Conservation (phyloP, 345 rosid genomes). For the Eucalyptus sp. region DNA sequence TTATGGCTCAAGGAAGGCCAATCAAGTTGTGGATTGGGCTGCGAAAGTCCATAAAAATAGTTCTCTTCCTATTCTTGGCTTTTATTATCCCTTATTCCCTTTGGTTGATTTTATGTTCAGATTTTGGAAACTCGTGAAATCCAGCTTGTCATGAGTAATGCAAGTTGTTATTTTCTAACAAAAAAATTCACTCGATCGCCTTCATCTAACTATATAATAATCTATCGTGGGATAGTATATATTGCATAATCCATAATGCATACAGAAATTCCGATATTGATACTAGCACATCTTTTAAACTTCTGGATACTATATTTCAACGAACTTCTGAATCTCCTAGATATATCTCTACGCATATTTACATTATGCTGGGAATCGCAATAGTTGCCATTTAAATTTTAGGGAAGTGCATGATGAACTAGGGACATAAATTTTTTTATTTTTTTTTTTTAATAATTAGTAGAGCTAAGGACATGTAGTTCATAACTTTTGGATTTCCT, state of each 20-base stretch:
- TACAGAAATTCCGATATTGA: neutral
- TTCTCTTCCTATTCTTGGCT: too few relatives aligned
- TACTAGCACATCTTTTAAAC: neutral
- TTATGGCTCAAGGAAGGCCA: too few relatives aligned
- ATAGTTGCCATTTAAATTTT: neutral
- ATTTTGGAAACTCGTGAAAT: too few relatives aligned
- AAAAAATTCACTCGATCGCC: neutral
- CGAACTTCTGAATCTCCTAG: neutral
- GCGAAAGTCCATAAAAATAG: too few relatives aligned
- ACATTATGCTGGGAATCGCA: neutral
- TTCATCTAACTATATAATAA: neutral
- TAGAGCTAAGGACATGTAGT: neutral
- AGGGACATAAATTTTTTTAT: neutral
- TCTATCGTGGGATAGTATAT: neutral
- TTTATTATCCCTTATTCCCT: too few relatives aligned
- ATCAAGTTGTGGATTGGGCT: too few relatives aligned
- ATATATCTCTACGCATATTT: neutral
- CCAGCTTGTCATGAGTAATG: too few relatives aligned
- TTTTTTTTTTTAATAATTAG: neutral
- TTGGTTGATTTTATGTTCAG: too few relatives aligned
- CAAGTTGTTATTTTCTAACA: too few relatives aligned
- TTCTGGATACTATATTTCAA: neutral
- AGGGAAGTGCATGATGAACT: neutral
- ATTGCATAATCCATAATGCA: neutral
- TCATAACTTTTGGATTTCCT: neutral